These are phyloP conservation scores for Lupinus albus DNA, from an alignment of 306 rosid species.

Conservation along the genomic window DNA sequence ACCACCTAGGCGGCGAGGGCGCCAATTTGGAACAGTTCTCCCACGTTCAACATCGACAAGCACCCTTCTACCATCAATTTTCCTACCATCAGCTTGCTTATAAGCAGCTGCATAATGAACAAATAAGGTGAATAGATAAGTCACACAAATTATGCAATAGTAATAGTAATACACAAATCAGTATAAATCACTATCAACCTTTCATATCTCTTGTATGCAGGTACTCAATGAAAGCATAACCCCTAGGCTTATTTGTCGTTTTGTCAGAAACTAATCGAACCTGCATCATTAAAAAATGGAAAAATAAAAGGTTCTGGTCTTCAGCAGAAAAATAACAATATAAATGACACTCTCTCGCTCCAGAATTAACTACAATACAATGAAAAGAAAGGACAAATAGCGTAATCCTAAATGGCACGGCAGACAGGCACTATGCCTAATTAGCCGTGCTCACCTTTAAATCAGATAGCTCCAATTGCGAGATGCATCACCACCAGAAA, in stretches of 20 bases:
- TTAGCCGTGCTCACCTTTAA: constrained; percentile 99
- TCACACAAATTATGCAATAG: neutral
- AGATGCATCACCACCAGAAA: constrained; percentile 99
- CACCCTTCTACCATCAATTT: constrained; percentile 95
- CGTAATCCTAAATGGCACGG: constrained; percentile 97
- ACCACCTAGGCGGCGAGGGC: constrained; percentile 97
- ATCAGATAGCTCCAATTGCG: constrained; percentile 82
- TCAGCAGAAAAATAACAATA: constrained; percentile 38
- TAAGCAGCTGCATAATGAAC: constrained; percentile 76
- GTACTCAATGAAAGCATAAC: constrained; percentile 92
- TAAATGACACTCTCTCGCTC: constrained; percentile 36
- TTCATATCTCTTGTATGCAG: constrained; percentile 98
- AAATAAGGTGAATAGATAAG: constrained; percentile 24
- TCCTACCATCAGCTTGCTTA: constrained; percentile 99
- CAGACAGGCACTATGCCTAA: constrained; percentile 99
- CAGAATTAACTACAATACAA: constrained; percentile 29
- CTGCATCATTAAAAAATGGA: constrained; percentile 46
- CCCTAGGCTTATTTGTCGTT: constrained; percentile 79
- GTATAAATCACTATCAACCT: constrained; percentile 53
- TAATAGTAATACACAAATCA: no score
- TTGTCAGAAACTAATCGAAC: constrained; percentile 80
- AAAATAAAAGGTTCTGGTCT: constrained; percentile 35
- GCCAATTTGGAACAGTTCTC: constrained; percentile 99
- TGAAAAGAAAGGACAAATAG: constrained; percentile 39
- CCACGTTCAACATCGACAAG: constrained; percentile 99